A percentile compares a stretch with the other conserved stretches of the same genome.
phyloP scores from a whole-genome alignment of 73 alveolate species.

The Paramecium caudatum region DNA sequence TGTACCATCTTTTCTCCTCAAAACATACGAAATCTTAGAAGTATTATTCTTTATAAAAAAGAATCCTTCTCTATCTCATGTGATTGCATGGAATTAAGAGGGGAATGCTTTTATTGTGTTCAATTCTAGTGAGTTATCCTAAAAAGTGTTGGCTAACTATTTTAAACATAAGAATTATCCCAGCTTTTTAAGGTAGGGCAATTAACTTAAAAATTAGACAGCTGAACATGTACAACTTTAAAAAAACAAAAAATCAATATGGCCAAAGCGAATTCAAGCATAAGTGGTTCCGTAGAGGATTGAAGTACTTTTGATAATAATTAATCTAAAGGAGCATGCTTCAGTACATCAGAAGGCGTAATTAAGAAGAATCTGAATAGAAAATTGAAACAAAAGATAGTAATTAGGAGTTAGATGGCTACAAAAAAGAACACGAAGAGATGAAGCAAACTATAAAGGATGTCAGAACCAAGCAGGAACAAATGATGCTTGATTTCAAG shows the following conservation, averaged over 20 bases:
- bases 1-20: constrained; percentile 63
- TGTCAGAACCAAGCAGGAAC: not conserved
- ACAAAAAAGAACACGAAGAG: constrained; percentile 24
- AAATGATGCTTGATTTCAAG: constrained; percentile 32
- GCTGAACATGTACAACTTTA: constrained; percentile 71
- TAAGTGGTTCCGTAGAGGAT: constrained; percentile 55
- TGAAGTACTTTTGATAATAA: not conserved
- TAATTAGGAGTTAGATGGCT: constrained; percentile 15
- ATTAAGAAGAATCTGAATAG: constrained; percentile 48
- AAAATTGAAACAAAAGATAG: constrained; percentile 39
- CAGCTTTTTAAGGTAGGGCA: constrained; percentile 55
- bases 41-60: not conserved
- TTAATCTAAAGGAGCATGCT: constrained; percentile 34
- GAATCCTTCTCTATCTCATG: not conserved
- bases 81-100: constrained; percentile 56
- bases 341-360: constrained; percentile 51
- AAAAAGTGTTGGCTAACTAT: constrained; percentile 52
- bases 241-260: constrained; percentile 58
- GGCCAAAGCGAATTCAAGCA: constrained; percentile 61
- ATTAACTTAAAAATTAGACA: not conserved
- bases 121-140: constrained; percentile 17
- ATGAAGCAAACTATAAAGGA: not conserved
- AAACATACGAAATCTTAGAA: constrained; percentile 60
- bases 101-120: constrained; percentile 46
- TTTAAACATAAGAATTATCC: constrained; percentile 67